Evolutionary conservation across 2,329 filamentous ascomycete species (phyloP), one percentile per base, ranked within the genome.

Genomic region (Ophiosphaerella korrae): DNA sequence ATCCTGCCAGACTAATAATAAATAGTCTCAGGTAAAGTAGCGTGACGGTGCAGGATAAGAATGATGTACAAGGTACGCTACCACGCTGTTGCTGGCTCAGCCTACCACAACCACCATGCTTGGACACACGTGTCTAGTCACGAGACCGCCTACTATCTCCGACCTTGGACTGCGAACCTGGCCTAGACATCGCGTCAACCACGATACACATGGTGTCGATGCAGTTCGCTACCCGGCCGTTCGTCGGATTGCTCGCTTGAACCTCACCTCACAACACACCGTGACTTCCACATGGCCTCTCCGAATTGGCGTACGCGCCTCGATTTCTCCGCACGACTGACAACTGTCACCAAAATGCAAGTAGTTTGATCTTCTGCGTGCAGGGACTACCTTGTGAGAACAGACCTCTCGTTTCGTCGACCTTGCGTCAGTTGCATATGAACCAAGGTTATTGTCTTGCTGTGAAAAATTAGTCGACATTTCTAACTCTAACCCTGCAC

Each of bases 281-380:
- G 31, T 18, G 33, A 39, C 24, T 39, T 13, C 51, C 55, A 38
- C 48, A 68, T 67, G 64, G 59, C 61, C 43, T 42, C 60, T 38
- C 46, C 58, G 42, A 69, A 74, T 58, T 81, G 78, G 78, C 74
- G 67, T 34, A 57, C 66, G 18, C 49, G 54, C 35, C 50, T 81
- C 56, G 74, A 63, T 49, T 81, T 81, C 64, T 73, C 78, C 16
- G 73, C 77, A 43, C 71, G 79, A 47, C 66, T 81, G 52, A 55
- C 67, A 29, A 67, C 67, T 32, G 77, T 75, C 44, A 73, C 77
- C 12, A 76, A 77, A 76, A 80, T 81, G 79, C 74, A 79, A 72
- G 77, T 78, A 67, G 7, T 36, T 24, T 13, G 3, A 44, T 23
- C 24, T 7, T 13, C 7, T 13, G 14, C 11, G 37, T 40, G 42